A percentile compares a stretch with the other conserved stretches of the same genome.
These are phyloP conservation scores for Panicum virgatum DNA, from an alignment of 202 grass and related monocot genomes.

Conservation along the genomic window DNA sequence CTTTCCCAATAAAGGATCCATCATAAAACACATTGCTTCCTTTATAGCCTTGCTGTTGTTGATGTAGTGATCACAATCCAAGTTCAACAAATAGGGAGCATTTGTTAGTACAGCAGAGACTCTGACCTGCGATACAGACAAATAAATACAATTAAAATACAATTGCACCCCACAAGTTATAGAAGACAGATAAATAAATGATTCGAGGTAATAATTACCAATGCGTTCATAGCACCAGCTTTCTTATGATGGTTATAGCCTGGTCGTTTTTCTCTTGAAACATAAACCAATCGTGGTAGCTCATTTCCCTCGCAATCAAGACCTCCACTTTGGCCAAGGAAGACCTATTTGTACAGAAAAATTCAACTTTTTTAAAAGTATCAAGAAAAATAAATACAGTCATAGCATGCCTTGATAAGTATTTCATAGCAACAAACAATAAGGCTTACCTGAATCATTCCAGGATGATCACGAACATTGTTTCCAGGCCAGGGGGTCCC, in stretches of 20 bases:
- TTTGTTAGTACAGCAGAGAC: slow-evolving; percentile 93
- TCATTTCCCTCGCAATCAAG: slow-evolving; percentile 89
- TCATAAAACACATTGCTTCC: slow-evolving; percentile 99
- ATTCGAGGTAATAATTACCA: slow-evolving; percentile 54
- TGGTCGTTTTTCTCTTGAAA: slow-evolving; percentile 90
- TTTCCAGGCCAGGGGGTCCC: slow-evolving; percentile 99
- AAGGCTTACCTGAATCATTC: slow-evolving; percentile 95
- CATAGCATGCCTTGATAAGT: slow-evolving; percentile 16
- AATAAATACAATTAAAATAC: slow-evolving; percentile 1
- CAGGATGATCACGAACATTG: slow-evolving; percentile 93
- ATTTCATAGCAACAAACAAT: not conserved
- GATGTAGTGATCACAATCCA: slow-evolving; percentile 98
- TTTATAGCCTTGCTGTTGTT: slow-evolving; percentile 94
- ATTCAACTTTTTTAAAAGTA: slow-evolving; percentile 19
- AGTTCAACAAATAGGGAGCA: slow-evolving; percentile 85
- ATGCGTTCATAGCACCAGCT: slow-evolving; percentile 92
- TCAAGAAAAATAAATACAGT: not conserved
- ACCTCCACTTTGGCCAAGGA: slow-evolving; percentile 91
- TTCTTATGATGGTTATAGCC: slow-evolving; percentile 97
- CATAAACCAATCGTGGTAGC: slow-evolving; percentile 83
- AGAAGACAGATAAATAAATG: not conserved
- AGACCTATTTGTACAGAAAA: slow-evolving; percentile 57
- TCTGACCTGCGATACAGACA: slow-evolving; percentile 60
- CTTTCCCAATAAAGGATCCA: slow-evolving; percentile 92
- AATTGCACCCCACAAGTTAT: slow-evolving; percentile 5